Evolutionary conservation across 495 filamentous ascomycete species (phyloP).

Genomic region (Daldinia vernicosa): DNA sequence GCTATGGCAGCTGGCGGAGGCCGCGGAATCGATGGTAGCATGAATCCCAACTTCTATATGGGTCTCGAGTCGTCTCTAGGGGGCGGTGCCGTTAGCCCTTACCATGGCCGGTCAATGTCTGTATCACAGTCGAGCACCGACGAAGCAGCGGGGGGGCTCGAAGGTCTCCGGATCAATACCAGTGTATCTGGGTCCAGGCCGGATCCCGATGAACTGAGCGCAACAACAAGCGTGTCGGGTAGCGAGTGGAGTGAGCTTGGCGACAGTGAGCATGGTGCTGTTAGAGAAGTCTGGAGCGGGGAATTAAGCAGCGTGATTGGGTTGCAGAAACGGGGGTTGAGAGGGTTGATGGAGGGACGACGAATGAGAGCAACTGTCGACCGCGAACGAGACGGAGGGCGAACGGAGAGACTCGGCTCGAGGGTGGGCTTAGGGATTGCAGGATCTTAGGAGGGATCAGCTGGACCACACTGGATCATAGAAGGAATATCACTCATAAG

Average conservation of each 20-base stretch:
- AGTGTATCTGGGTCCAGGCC: slow-evolving; percentile 48
- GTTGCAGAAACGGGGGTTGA: slow-evolving; percentile 89
- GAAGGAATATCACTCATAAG: slow-evolving; percentile 13
- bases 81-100: slow-evolving; percentile 26
- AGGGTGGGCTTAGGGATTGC: slow-evolving; percentile 47
- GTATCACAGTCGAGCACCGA: slow-evolving; percentile 41
- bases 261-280: slow-evolving; percentile 48
- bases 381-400: slow-evolving; percentile 44
- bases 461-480: neutral
- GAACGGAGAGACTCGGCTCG: slow-evolving; percentile 38
- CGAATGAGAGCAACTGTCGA: slow-evolving; percentile 70
- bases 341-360: slow-evolving; percentile 94
- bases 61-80: slow-evolving; percentile 25
- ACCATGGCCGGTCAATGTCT: slow-evolving; percentile 34
- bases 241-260: slow-evolving; percentile 60
- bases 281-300: slow-evolving; percentile 77
- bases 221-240: slow-evolving; percentile 56
- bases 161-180: slow-evolving; percentile 53
- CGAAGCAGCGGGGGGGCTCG: slow-evolving; percentile 25
- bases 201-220: slow-evolving; percentile 59
- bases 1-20: slow-evolving; percentile 98
- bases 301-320: slow-evolving; percentile 94
- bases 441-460: slow-evolving; percentile 39
- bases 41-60: slow-evolving; percentile 60
- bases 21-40: slow-evolving; percentile 66